Conservation (phyloP, 2,329 filamentous ascomycete genomes). For the Ophiostoma fasciatum region DNA sequence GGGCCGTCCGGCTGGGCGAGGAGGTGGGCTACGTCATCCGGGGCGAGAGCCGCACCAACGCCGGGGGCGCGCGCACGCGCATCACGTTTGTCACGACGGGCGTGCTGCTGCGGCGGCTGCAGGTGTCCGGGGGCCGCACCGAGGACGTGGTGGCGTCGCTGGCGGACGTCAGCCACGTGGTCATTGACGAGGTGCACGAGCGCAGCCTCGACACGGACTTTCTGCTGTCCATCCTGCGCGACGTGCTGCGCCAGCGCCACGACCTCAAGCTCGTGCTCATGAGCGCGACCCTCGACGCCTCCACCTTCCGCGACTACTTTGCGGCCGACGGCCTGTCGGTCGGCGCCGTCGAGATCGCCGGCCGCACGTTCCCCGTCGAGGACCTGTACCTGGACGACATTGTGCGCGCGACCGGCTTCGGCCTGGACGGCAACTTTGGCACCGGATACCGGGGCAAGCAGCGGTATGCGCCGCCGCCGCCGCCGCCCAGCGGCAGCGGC, state of each 20-base stretch:
- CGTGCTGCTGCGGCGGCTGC: slow-evolving; percentile 78
- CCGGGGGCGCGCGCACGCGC: slow-evolving; percentile 42
- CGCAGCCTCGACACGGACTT: slow-evolving; percentile 92
- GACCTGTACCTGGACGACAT: slow-evolving; percentile 88
- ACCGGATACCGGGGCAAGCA: neutral
- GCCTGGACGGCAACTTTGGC: slow-evolving; percentile 16
- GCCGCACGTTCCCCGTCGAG: slow-evolving; percentile 76
- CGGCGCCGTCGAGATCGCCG: slow-evolving; percentile 71
- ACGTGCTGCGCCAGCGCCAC: slow-evolving; percentile 58
- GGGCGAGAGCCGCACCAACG: slow-evolving; percentile 63
- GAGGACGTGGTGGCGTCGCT: slow-evolving; percentile 71
- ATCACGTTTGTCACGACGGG: slow-evolving; percentile 95
- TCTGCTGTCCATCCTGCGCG: slow-evolving; percentile 69
- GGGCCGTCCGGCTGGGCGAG: slow-evolving; percentile 55
- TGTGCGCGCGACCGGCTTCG: slow-evolving; percentile 63
- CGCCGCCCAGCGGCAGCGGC: neutral
- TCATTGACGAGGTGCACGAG: slow-evolving; percentile 95
- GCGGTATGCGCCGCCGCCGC: neutral
- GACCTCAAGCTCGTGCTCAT: slow-evolving; percentile 87
- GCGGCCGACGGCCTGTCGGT: slow-evolving; percentile 50
- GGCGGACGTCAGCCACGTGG: slow-evolving; percentile 82
- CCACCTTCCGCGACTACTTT: slow-evolving; percentile 77
- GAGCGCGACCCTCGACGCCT: slow-evolving; percentile 88
- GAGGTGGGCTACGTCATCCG: slow-evolving; percentile 88
- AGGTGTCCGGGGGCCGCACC: slow-evolving; percentile 68